phyloP scores from a whole-genome alignment of 2,329 filamentous ascomycete species.

The Aspergillus pseudoterreus region DNA sequence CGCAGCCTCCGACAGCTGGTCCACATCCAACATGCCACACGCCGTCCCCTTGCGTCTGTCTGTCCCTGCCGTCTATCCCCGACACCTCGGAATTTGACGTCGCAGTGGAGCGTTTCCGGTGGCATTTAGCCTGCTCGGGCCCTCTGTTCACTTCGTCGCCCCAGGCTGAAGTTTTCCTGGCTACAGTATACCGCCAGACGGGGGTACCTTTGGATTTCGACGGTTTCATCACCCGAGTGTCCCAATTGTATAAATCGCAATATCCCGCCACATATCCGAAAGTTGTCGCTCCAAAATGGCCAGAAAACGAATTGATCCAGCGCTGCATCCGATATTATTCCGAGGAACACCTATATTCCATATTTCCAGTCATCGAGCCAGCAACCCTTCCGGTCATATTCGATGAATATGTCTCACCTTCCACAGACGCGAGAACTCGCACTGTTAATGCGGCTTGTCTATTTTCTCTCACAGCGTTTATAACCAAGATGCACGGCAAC shows the following conservation, averaged over 20 bases:
- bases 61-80: too few relatives aligned
- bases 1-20: neutral
- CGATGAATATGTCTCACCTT: constrained; percentile 11
- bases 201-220: neutral
- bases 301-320: neutral
- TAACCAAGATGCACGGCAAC: constrained; percentile 19
- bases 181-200: too few relatives aligned
- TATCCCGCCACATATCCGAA: neutral
- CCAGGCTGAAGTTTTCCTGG: too few relatives aligned
- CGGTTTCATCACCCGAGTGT: neutral
- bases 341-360: neutral
- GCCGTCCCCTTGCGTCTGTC: too few relatives aligned
- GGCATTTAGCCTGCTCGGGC: too few relatives aligned
- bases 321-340: constrained; percentile 1
- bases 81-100: too few relatives aligned
- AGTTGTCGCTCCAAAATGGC: neutral
- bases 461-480: constrained; percentile 21
- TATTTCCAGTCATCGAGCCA: constrained; percentile 20
- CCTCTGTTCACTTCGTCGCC: too few relatives aligned
- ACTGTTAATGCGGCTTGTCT: constrained; percentile 17
- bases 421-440: neutral
- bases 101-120: too few relatives aligned
- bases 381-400: constrained; percentile 13
- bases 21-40: too few relatives aligned
- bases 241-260: neutral